A percentile compares a stretch with the other conserved stretches of the same genome.
Conservation (phyloP, 108 stramenopile genomes). For the Skeletonema menzelii region DNA sequence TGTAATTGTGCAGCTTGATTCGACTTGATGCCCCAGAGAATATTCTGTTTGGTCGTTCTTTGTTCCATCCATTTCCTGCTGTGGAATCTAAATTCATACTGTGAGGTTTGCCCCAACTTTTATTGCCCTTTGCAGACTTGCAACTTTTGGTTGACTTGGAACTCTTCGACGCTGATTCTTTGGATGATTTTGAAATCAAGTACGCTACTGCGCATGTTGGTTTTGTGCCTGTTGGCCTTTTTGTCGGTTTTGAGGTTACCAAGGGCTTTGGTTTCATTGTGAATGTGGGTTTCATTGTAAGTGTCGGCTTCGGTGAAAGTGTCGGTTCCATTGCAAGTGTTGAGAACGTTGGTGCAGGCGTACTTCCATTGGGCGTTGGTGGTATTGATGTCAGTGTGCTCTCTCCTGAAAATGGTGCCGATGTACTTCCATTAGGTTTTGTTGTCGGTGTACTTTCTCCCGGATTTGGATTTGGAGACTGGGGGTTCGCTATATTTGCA, state of each 20-base stretch:
- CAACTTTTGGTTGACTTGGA: background rate
- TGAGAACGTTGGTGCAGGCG: no score
- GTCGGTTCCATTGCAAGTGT: no score
- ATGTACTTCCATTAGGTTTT: no score
- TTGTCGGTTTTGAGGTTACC: background rate
- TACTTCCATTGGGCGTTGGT: no score
- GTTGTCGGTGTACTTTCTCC: no score
- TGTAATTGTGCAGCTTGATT: background rate
- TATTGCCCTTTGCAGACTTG: background rate
- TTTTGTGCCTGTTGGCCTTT: background rate
- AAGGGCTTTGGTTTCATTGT: no score
- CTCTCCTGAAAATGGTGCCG: no score
- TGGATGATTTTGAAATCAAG: background rate
- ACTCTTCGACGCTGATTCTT: background rate
- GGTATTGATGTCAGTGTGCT: no score
- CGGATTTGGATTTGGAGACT: no score
- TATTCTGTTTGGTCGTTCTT: background rate
- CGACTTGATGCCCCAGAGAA: background rate
- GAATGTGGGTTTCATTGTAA: no score
- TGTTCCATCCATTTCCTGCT: background rate
- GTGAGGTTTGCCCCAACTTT: background rate
- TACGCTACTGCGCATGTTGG: background rate
- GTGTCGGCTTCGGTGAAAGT: no score
- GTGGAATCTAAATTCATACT: background rate
- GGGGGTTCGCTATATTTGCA: no score